A percentile compares a stretch with the other conserved stretches of the same genome.
Evolutionary conservation across 1,284 basidiomycete genomes (phyloP).

Genomic region (Afroboletus lepidellus): DNA sequence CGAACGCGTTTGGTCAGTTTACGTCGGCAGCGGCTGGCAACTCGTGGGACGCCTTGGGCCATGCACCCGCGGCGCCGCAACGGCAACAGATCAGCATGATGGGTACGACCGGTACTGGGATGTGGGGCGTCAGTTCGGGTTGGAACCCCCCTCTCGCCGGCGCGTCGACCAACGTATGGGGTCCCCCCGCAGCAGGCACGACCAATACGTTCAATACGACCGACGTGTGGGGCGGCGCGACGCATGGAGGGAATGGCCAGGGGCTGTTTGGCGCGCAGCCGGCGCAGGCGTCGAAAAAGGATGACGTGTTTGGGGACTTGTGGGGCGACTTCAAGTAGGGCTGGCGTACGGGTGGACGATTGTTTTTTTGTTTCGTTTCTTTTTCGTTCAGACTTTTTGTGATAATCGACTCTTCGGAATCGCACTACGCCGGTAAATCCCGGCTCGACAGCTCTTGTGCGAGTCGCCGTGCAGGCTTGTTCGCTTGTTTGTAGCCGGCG

Average conservation of each 20-base stretch:
- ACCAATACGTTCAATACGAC: slow-evolving; percentile 36
- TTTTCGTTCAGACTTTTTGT: too few species aligned
- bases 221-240: slow-evolving; percentile 47
- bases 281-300: slow-evolving; percentile 54
- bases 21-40: slow-evolving; percentile 22
- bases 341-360: too few species aligned
- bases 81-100: slow-evolving; percentile 52
- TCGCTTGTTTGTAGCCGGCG: too few species aligned
- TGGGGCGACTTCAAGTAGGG: slow-evolving; percentile 77
- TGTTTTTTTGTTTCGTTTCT: too few species aligned
- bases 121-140: slow-evolving; percentile 66
- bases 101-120: slow-evolving; percentile 52
- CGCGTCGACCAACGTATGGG: slow-evolving; percentile 45
- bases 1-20: slow-evolving; percentile 30
- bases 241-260: not conserved
- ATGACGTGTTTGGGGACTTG: slow-evolving; percentile 76
- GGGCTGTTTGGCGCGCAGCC: slow-evolving; percentile 38
- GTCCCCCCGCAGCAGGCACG: slow-evolving; percentile 21
- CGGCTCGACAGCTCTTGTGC: too few species aligned
- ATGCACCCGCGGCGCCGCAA: not conserved
- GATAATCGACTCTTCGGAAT: too few species aligned
- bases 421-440: too few species aligned
- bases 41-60: slow-evolving; percentile 17
- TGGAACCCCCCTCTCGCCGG: slow-evolving; percentile 41
- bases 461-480: too few species aligned